Conservation (phyloP, 495 filamentous ascomycete genomes). For the Aspergillus diversus region DNA sequence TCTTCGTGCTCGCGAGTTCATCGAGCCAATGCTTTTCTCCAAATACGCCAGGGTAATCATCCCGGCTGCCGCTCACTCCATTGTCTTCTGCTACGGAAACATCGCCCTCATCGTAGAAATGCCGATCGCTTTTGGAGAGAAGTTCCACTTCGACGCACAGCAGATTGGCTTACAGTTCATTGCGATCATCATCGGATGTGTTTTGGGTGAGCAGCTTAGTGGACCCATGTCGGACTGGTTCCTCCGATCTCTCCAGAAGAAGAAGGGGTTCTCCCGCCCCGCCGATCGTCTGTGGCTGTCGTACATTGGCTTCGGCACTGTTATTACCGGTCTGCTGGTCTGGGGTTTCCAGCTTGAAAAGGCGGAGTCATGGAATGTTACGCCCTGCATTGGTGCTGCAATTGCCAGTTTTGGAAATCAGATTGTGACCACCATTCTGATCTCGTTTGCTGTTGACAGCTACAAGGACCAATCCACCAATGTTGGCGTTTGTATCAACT, state of each 20-base stretch:
- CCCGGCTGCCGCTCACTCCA: conserved; percentile 31
- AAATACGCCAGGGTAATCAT: conserved; percentile 29
- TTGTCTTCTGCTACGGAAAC: conserved; percentile 38
- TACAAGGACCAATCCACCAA: conserved; percentile 30
- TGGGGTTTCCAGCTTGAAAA: conserved; percentile 38
- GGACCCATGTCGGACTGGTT: conserved; percentile 39
- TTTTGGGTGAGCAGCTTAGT: conserved; percentile 40
- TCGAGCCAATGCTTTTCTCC: conserved; percentile 29
- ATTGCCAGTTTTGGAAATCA: conserved; percentile 43
- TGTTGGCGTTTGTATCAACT: conserved; percentile 39
- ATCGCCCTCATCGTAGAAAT: conserved; percentile 39
- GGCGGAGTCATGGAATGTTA: conserved; percentile 36
- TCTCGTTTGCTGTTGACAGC: conserved; percentile 37
- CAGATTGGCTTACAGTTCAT: conserved; percentile 43
- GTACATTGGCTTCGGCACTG: conserved; percentile 34
- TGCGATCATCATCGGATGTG: conserved; percentile 40
- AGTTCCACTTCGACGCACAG: conserved; percentile 38
- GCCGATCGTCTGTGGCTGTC: conserved; percentile 40
- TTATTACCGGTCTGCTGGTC: conserved; percentile 32
- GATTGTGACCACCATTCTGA: conserved; percentile 37
- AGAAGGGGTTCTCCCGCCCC: conserved; percentile 23
- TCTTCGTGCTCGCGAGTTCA: conserved; percentile 22
- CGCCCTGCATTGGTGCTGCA: conserved; percentile 36
- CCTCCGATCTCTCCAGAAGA: conserved; percentile 20
- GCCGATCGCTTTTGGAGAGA: conserved; percentile 34